phyloP scores from a whole-genome alignment of 495 filamentous ascomycete genomes.

The Trichoderma asperelloides region DNA sequence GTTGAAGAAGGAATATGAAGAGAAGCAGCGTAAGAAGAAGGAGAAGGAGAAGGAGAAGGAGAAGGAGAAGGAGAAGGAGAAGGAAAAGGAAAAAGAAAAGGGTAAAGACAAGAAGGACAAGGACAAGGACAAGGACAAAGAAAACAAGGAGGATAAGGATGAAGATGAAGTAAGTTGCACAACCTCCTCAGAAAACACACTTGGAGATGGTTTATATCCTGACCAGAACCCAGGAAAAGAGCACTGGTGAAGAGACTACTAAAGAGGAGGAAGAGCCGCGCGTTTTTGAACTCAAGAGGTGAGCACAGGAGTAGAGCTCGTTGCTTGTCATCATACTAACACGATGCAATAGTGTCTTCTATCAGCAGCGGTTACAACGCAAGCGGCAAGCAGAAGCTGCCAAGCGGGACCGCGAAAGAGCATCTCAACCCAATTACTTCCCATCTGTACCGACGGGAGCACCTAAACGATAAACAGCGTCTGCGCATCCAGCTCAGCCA shows the following conservation, averaged over 20 bases:
- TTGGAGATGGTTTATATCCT: neutral
- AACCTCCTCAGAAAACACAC: neutral
- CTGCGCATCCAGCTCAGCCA: too few species aligned
- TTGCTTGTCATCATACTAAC: conserved; percentile 16
- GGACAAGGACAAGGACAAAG: conserved; percentile 44
- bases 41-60: conserved; percentile 44
- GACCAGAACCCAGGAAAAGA: conserved; percentile 16
- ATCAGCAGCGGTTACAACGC: conserved; percentile 68
- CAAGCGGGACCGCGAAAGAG: conserved; percentile 64
- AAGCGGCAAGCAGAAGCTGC: conserved; percentile 65
- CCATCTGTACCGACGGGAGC: conserved; percentile 66
- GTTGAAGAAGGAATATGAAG: conserved; percentile 74
- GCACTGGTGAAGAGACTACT: conserved; percentile 25
- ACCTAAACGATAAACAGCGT: conserved; percentile 31
- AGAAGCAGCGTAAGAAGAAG: conserved; percentile 59
- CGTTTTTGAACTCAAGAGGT: conserved; percentile 83
- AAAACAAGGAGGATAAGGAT: conserved; percentile 13
- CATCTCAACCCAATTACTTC: conserved; percentile 64
- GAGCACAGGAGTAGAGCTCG: conserved; percentile 16
- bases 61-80: conserved; percentile 35
- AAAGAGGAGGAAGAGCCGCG: conserved; percentile 56
- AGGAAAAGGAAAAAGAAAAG: conserved; percentile 42
- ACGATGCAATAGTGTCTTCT: conserved; percentile 54
- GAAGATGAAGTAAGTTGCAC: conserved; percentile 16
- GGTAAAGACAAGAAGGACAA: conserved; percentile 48